A percentile compares a stretch with the other conserved stretches of the same genome.
phyloP scores from a whole-genome alignment of 2,329 filamentous ascomycete species.

The Alternaria incomplexa region DNA sequence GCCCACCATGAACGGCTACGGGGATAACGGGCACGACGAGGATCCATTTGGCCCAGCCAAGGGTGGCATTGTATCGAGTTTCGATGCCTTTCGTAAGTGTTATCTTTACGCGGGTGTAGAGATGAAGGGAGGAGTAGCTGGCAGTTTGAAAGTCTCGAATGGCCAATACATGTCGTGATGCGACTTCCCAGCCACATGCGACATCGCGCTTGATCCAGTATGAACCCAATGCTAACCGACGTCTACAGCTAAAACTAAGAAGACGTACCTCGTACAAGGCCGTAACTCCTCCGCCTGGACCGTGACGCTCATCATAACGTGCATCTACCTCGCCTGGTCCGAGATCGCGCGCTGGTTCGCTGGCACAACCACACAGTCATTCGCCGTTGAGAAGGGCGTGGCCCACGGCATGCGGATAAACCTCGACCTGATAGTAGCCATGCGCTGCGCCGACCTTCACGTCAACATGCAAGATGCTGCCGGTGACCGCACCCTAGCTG shows the following conservation, averaged over 20 bases:
- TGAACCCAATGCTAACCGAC: slow-evolving; percentile 13
- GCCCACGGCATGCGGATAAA: slow-evolving; percentile 91
- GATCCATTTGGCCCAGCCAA: slow-evolving; percentile 78
- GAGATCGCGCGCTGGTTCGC: slow-evolving; percentile 84
- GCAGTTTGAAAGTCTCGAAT: neutral
- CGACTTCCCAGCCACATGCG: neutral
- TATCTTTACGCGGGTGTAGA: neutral
- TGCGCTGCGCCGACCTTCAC: slow-evolving; percentile 88
- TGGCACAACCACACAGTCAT: slow-evolving; percentile 84
- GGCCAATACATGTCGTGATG: neutral
- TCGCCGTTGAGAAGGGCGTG: slow-evolving; percentile 91
- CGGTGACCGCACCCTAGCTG: slow-evolving; percentile 88
- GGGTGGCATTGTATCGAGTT: slow-evolving; percentile 69
- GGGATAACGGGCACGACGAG: slow-evolving; percentile 71
- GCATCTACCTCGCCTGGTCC: slow-evolving; percentile 74
- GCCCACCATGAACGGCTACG: slow-evolving; percentile 76
- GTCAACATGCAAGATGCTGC: slow-evolving; percentile 96
- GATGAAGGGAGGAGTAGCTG: neutral
- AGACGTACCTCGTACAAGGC: slow-evolving; percentile 85
- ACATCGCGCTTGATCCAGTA: neutral
- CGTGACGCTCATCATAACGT: slow-evolving; percentile 77
- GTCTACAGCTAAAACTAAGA: slow-evolving; percentile 86
- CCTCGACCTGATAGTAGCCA: slow-evolving; percentile 87
- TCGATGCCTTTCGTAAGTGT: slow-evolving; percentile 92
- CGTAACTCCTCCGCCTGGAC: slow-evolving; percentile 94